Base-by-base conservation (phyloP, 1,284 basidiomycete species). In the Rhodotorula glutinis region DNA sequence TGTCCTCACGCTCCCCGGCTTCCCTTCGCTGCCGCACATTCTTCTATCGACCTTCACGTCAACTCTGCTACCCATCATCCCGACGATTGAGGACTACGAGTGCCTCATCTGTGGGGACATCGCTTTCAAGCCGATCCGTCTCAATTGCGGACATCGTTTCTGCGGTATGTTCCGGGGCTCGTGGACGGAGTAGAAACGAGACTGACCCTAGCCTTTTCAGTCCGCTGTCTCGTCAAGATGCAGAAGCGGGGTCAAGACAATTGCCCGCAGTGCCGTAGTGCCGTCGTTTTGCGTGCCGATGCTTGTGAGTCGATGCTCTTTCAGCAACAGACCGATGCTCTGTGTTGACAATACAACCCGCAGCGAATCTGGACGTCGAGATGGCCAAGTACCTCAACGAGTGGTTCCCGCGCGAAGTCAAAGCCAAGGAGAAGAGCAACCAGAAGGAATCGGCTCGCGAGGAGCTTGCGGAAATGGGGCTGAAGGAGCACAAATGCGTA, bases 321-420 rank as follows among this genome's bases (percentile, higher is more conserved):
- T 4, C 14, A 0, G 3, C 9, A 13, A 30, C 47, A 1, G 13
- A 4, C 30, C 10, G 9, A 5, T 4, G 7, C 29, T 43, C 23
- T 21, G 21, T 9, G 21, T 16, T 44, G 38, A 25, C 41, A 1
- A 19, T 55, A n/a, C 29, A 19, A 8, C 23, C 13, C 21, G 21
- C 67, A 90, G 88, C 83, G 4, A 91, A 93, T 74, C 84, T 94
- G 51, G 91, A 94, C 75, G 86, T 84, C 82, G 89, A 86, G 2
- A 79, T 91, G 53, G 82, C 90, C 60, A 88, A 89, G 73, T 94
- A 92, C 75, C 90, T 97, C 86, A 84, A 88, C 70, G 87, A 89
- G 68, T 97, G 92, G 92, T 97, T 98, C 79, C 92, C 94, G 0
- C 78, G 85, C 14, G 94, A 97, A 78, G 84, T 92, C 23, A 85